These are phyloP conservation scores for Mucor piriformis DNA, from an alignment of 371 early-diverging fungal species.

Conservation along the genomic window DNA sequence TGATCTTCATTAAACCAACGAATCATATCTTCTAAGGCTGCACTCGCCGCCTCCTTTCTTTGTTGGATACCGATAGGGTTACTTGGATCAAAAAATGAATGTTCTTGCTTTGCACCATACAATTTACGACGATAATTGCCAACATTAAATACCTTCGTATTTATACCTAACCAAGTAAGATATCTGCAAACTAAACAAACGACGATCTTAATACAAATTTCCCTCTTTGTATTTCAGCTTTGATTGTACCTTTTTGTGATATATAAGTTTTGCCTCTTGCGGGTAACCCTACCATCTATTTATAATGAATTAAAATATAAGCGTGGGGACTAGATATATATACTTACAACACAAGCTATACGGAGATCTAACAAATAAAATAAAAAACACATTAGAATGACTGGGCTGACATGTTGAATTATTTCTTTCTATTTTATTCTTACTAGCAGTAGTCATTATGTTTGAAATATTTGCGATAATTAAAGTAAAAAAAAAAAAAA, in stretches of 20 bases:
- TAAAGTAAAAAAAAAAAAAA: neutral
- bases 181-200: slow-evolving; percentile 77
- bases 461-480: neutral
- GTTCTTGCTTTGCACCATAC: slow-evolving; percentile 78
- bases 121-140: slow-evolving; percentile 90
- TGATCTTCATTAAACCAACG: slow-evolving; percentile 82
- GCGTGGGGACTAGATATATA: neutral
- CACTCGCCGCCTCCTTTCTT: slow-evolving; percentile 81
- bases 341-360: slow-evolving; percentile 43
- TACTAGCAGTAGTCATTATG: neutral
- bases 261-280: slow-evolving; percentile 93
- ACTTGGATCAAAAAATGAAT: slow-evolving; percentile 89
- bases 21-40: slow-evolving; percentile 89
- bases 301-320: neutral
- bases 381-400: neutral
- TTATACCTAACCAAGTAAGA: slow-evolving; percentile 94
- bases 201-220: neutral
- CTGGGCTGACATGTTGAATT: neutral
- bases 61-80: slow-evolving; percentile 73
- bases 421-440: neutral
- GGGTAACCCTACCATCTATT: slow-evolving; percentile 83
- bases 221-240: neutral
- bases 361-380: slow-evolving; percentile 31
- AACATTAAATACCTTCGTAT: slow-evolving; percentile 90
- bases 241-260: slow-evolving; percentile 83